These are phyloP conservation scores for Mucor velutinosus DNA, from an alignment of 371 early-diverging fungal genomes.

Conservation along the genomic window DNA sequence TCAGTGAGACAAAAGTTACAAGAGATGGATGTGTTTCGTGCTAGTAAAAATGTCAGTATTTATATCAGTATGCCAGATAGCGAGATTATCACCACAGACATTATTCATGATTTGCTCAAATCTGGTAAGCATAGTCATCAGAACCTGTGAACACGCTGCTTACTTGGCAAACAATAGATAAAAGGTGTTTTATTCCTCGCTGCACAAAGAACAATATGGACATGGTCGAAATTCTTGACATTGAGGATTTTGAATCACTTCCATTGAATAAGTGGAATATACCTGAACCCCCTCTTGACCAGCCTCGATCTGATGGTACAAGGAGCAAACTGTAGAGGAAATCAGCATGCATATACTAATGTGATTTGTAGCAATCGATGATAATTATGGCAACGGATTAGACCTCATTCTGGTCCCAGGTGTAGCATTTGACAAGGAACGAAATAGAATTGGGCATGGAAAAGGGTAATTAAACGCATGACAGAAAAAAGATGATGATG, in stretches of 20 bases:
- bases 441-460: conserved; percentile 72
- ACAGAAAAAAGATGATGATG: background rate
- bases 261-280: conserved; percentile 72
- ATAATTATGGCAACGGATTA: conserved; percentile 52
- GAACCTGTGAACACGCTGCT: no score
- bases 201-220: conserved; percentile 68
- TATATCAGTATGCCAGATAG: conserved; percentile 66
- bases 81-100: conserved; percentile 60
- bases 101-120: conserved; percentile 54
- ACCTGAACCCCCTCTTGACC: conserved; percentile 62
- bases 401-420: conserved; percentile 74
- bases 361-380: conserved; percentile 5
- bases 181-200: conserved; percentile 68
- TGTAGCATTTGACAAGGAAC: conserved; percentile 65
- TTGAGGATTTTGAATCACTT: conserved; percentile 61
- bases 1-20: conserved; percentile 54
- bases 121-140: conserved; percentile 20
- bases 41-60: conserved; percentile 59
- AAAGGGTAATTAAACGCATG: conserved; percentile 55
- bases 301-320: conserved; percentile 59
- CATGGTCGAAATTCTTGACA: conserved; percentile 66
- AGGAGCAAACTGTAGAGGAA: background rate
- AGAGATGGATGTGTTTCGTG: conserved; percentile 44
- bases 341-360: background rate
- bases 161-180: conserved; percentile 36